Conservation (phyloP, 2,329 filamentous ascomycete species). For the Fusarium veterinarium region DNA sequence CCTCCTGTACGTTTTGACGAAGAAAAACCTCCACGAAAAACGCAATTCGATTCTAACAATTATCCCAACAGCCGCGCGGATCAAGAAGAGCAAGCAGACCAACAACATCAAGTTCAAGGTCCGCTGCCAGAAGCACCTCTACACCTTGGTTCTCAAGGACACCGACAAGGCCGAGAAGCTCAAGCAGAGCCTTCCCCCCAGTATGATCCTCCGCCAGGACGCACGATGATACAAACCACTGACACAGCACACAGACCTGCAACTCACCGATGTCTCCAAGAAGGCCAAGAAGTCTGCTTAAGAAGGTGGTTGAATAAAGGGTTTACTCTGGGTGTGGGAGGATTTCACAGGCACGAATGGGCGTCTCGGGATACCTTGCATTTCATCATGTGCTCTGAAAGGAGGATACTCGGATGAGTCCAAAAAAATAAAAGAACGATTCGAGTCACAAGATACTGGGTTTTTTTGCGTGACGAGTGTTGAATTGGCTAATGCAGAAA, state of each 20-base stretch:
- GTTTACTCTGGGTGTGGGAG: constrained; percentile 47
- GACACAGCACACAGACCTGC: constrained; percentile 55
- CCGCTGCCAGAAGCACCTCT: constrained; percentile 94
- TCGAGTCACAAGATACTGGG: constrained; percentile 45
- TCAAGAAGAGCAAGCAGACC: constrained; percentile 94
- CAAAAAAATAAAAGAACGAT: constrained; percentile 50
- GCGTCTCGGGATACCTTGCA: constrained; percentile 68
- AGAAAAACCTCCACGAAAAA: constrained; percentile 20
- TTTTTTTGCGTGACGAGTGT: constrained; percentile 18
- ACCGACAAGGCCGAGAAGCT: constrained; percentile 99
- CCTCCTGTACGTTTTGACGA: constrained; percentile 82
- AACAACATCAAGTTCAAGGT: constrained; percentile 99
- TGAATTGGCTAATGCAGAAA: constrained; percentile 38
- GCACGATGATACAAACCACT: background rate
- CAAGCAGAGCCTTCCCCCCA: constrained; percentile 97
- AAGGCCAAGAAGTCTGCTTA: constrained; percentile 57
- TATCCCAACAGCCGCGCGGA: constrained; percentile 75
- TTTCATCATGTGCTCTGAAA: constrained; percentile 59
- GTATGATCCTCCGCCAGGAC: constrained; percentile 68
- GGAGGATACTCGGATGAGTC: constrained; percentile 53
- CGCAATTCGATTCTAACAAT: constrained; percentile 46
- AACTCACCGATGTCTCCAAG: constrained; percentile 66
- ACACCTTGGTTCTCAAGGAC: constrained; percentile 99
- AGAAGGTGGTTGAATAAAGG: constrained; percentile 43
- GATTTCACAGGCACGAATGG: constrained; percentile 58